Evolutionary conservation across 305 asterid species (phyloP).

Genomic region (Fraxinus angustifolia): DNA sequence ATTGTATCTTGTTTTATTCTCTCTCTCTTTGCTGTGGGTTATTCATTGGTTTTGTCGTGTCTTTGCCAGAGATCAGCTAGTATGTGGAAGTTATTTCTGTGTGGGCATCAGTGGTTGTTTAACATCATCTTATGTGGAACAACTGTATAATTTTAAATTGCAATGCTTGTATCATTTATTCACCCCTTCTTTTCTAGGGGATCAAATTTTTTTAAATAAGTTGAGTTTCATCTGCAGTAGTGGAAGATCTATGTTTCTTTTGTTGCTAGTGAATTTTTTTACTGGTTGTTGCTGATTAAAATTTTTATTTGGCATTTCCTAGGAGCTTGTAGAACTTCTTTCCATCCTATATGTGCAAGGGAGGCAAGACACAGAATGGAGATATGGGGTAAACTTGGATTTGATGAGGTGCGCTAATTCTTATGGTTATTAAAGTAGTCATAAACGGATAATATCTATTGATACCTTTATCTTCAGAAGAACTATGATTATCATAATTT

Average conservation of each 20-base stretch:
- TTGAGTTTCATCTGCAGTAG: background rate
- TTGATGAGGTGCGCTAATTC: slow-evolving; percentile 72
- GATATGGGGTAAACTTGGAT: slow-evolving; percentile 94
- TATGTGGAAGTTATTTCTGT: background rate
- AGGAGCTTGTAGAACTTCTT: slow-evolving; percentile 97
- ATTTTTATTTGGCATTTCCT: slow-evolving; percentile 36
- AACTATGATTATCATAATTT: background rate
- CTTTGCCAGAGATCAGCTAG: background rate
- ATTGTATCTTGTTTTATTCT: background rate
- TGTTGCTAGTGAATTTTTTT: background rate
- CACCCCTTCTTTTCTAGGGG: background rate
- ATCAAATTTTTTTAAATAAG: background rate
- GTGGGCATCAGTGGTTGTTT: background rate
- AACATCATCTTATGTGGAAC: background rate
- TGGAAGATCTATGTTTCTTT: slow-evolving; percentile 10
- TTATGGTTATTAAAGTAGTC: background rate
- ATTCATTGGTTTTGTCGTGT: background rate
- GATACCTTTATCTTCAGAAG: background rate
- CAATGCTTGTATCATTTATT: background rate
- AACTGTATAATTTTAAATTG: background rate
- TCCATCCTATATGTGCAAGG: slow-evolving; percentile 97
- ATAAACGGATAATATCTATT: background rate
- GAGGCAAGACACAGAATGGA: slow-evolving; percentile 94
- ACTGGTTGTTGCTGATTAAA: slow-evolving; percentile 27
- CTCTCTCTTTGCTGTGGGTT: background rate